Evolutionary conservation across 345 rosid genomes (phyloP), one percentile per base, ranked within the genome.

Genomic region (Pugionium cornutum): DNA sequence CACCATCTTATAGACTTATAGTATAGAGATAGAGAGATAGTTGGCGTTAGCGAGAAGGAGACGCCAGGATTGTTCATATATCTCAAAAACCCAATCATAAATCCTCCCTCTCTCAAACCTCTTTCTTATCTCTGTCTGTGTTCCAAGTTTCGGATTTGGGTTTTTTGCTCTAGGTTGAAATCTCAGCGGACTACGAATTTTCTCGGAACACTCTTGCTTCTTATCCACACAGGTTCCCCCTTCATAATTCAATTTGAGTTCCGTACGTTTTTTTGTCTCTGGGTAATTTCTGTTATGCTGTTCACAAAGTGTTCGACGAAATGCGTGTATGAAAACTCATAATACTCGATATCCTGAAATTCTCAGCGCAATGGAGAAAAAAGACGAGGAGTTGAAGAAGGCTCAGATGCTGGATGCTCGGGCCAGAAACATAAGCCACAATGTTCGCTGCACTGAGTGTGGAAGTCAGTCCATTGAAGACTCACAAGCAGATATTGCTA

Each of bases 401-500:
- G 64, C 66, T 41, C 96, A 81, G 70, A 63, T 84, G 52, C 75
- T 84, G 52, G 97, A 94, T 3, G 89, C 97, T 69, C 80, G 92
- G 49, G 99, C 97, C 25, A 83, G 95, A 74, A 94, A 84, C 71
- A 94, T 90, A 28, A 94, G 96, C 76, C 99, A 83, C 74, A 94
- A 85, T 35, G 97, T 94, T 36, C 86, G 97, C 1, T 94, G 99
- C 80, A 94, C 96, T 0, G 99, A 94, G 78, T 90, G 99, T 67
- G 97, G 99, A 33, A 90, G 96, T 75, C 97, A 90, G 76, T 90
- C 97, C 41, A 94, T 94, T 70, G 99, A 94, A 83, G 99, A 94
- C 74, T 94, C 99, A 10, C 99, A 94, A 73, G 99, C 97, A 32
- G 99, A 94, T 79, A 55, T 94, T 0, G 99, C 97, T 37, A 80